Percentiles rank a stretch among this genome's conserved stretches.
phyloP scores from a whole-genome alignment of 1,284 basidiomycete species.

The Ceratobasidium sp. region DNA sequence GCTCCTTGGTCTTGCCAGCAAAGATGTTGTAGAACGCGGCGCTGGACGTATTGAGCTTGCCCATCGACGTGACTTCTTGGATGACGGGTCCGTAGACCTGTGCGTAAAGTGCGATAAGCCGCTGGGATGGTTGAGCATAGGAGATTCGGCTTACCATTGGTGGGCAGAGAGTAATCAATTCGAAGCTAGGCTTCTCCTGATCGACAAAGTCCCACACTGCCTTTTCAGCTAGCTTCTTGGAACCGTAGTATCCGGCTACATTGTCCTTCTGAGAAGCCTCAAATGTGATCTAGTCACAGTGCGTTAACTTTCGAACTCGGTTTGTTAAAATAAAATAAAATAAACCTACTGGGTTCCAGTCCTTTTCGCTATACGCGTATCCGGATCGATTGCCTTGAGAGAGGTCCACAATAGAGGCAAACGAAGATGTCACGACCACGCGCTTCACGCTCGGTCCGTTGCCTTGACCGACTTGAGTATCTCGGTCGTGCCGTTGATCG shows the following conservation, averaged over 20 bases:
- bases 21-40: slow-evolving; percentile 37
- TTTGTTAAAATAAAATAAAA: neutral
- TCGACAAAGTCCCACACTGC: slow-evolving; percentile 50
- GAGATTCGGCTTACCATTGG: slow-evolving; percentile 43
- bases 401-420: slow-evolving; percentile 54
- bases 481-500: slow-evolving; percentile 60
- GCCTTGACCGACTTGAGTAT: slow-evolving; percentile 57
- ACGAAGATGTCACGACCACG: slow-evolving; percentile 61
- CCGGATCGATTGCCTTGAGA: slow-evolving; percentile 48
- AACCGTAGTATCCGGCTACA: neutral
- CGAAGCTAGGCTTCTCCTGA: slow-evolving; percentile 47
- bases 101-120: neutral
- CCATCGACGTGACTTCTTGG: slow-evolving; percentile 42
- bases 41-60: slow-evolving; percentile 35
- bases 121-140: neutral
- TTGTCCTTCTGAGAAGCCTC: slow-evolving; percentile 30
- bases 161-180: slow-evolving; percentile 48
- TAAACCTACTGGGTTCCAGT: slow-evolving; percentile 56
- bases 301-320: neutral
- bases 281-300: slow-evolving; percentile 26
- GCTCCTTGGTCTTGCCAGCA: slow-evolving; percentile 28
- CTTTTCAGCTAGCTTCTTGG: slow-evolving; percentile 54
- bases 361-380: slow-evolving; percentile 52
- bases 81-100: slow-evolving; percentile 45
- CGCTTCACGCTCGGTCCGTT: slow-evolving; percentile 55